phyloP scores from a whole-genome alignment of 148 eudicot species.

The Cornus suecica region DNA sequence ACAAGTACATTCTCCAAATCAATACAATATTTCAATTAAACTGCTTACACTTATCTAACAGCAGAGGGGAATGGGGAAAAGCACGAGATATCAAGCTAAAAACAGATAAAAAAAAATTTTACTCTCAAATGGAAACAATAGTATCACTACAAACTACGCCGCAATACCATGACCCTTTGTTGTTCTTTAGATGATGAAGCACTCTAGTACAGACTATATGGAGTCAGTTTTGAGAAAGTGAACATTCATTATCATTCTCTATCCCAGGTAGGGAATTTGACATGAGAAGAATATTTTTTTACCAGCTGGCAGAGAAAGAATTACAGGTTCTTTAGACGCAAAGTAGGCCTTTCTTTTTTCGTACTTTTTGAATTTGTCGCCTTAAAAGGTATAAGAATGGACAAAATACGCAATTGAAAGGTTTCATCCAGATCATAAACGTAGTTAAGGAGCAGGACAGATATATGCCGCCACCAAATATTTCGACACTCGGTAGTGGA shows the following conservation, averaged over 20 bases:
- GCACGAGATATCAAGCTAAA: background rate
- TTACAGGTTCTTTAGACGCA: too few relatives aligned
- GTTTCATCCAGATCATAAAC: background rate
- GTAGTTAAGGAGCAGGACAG: background rate
- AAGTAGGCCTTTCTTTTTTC: too few relatives aligned
- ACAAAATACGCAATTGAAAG: background rate
- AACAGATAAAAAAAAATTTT: background rate
- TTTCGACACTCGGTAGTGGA: background rate
- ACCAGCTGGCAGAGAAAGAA: too few relatives aligned
- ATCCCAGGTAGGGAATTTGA: too few relatives aligned
- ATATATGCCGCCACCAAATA: background rate
- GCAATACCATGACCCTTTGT: background rate
- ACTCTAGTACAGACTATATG: too few relatives aligned
- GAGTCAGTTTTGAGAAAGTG: too few relatives aligned
- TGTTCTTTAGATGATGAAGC: too few relatives aligned
- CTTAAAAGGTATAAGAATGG: too few relatives aligned
- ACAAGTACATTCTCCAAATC: conserved; percentile 13
- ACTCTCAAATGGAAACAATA: background rate
- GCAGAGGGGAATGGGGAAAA: background rate
- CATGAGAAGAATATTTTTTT: too few relatives aligned
- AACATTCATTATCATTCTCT: too few relatives aligned
- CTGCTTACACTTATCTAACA: background rate
- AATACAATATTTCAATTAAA: background rate
- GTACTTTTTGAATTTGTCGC: too few relatives aligned
- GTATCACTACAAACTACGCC: background rate